Base-by-base conservation (phyloP, 176 grass and related monocot species). In the Oryza meridionalis region DNA sequence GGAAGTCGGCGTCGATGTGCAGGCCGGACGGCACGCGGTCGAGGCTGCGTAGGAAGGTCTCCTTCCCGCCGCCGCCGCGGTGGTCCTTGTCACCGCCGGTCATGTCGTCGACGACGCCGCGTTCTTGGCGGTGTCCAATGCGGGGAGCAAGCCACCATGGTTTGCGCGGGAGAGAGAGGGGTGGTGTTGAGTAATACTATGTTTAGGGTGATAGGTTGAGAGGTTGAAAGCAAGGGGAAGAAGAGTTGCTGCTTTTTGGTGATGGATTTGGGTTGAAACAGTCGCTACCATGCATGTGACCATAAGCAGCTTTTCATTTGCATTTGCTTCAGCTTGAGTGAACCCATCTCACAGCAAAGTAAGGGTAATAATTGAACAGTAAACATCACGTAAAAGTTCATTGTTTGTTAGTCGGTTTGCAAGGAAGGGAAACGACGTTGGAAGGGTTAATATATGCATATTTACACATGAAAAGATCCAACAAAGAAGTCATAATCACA, bases 21-120 rank as follows among this genome's bases (percentile, higher is more conserved):
- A 95, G 67, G 65, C 89, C 91, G 21, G 91, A 98, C 22, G 87
- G 91, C 40, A 95, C 91, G 11, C 96, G 92, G 70, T 98, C 96
- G 6, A 95, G 88, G 45, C 87, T 88, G 81, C 93, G 91, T 37
- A 98, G 95, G 91, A 95, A 95, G 59, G 73, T 84, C 10, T 98
- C 93, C 65, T 43, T 86, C 14, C 84, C 87, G 27, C 81, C 84
- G 24, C 84, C 82, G n/a, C 81, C 73, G 2, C 47, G 55, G n/a
- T 66, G 17, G 4, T 45, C 26, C 11, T 62, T 55, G 27, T 63
- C 80, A 35, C 12, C 50, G 73, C 62, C 84, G 68, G 69, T 83
- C 88, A 90, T 90, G 47, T 67, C 88, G 49, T 67, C 88, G 49
- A 78, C 84, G 68, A 78, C 84, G 68, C 80, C 66, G 74, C 38